Evolutionary conservation across 129 eudicot genomes (phyloP).

Genomic region (Cynara cardunculus): DNA sequence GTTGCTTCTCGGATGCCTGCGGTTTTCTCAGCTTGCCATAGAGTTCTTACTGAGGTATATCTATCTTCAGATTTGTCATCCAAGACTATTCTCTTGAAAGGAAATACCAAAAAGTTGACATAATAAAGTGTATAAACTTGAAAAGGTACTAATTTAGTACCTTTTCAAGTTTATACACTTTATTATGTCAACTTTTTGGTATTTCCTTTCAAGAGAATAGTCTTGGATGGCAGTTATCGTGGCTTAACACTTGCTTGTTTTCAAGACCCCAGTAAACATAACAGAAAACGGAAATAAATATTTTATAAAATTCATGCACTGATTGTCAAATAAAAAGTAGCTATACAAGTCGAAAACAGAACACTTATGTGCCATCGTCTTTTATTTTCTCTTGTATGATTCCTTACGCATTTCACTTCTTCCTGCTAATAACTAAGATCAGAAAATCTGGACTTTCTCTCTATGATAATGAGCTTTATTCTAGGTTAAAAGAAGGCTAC

Average conservation of each 20-base stretch:
- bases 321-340: neutral
- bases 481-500: conserved; percentile 81
- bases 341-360: neutral
- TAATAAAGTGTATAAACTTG: neutral
- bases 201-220: neutral
- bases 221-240: neutral
- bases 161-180: no score
- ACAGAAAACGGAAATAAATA: neutral
- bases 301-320: neutral
- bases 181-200: neutral
- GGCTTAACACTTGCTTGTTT: neutral
- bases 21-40: conserved; percentile 74
- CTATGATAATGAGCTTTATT: neutral
- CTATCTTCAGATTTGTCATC: neutral
- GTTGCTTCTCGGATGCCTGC: conserved; percentile 98
- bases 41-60: conserved; percentile 78
- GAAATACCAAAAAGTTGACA: neutral
- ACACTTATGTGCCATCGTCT: neutral
- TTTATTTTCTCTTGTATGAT: neutral
- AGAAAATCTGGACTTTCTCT: neutral
- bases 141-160: neutral
- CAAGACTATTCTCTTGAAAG: neutral
- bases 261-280: conserved; percentile 10
- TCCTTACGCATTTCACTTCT: neutral
- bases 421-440: neutral